Evolutionary conservation across 169 alveolate genomes (phyloP).

Genomic region (Eimeria tenella): DNA sequence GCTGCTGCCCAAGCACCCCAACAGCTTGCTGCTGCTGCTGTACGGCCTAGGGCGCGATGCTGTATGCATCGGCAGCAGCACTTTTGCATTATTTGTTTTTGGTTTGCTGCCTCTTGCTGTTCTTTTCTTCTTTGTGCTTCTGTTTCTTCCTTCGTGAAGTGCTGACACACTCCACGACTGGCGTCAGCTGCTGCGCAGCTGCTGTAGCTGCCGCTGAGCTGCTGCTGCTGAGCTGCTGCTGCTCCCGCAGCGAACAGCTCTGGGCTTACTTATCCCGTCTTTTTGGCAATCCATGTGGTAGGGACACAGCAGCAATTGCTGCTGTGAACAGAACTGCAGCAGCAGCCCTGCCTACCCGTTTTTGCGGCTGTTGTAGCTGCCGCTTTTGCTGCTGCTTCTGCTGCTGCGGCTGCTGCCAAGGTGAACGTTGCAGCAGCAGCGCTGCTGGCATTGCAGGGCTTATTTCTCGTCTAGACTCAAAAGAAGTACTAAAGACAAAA

Average conservation of each 20-base stretch:
- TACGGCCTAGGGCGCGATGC: background rate
- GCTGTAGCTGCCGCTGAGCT: background rate
- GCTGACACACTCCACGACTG: background rate
- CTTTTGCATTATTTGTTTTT: background rate
- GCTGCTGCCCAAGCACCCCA: constrained; percentile 44
- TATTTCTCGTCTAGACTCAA: no score
- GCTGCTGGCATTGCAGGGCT: no score
- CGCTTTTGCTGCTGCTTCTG: background rate
- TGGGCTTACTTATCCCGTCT: background rate
- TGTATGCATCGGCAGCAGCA: constrained; percentile 9
- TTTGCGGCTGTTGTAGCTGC: background rate
- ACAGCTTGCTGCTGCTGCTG: constrained; percentile 45
- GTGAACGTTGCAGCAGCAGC: no score
- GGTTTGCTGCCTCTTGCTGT: background rate
- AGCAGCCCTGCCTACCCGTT: background rate
- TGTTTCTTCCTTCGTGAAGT: constrained; percentile 16
- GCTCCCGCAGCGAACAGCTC: background rate
- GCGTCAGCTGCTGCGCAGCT: no score
- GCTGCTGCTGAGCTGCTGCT: background rate
- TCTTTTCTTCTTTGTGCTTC: background rate
- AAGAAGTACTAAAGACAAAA: no score
- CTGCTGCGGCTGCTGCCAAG: background rate
- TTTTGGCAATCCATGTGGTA: no score
- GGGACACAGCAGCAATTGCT: background rate
- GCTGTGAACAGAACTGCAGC: background rate